Evolutionary conservation across 176 grass and related monocot genomes (phyloP), one percentile per base, ranked within the genome.

Genomic region (Eremochloa ophiuroides): DNA sequence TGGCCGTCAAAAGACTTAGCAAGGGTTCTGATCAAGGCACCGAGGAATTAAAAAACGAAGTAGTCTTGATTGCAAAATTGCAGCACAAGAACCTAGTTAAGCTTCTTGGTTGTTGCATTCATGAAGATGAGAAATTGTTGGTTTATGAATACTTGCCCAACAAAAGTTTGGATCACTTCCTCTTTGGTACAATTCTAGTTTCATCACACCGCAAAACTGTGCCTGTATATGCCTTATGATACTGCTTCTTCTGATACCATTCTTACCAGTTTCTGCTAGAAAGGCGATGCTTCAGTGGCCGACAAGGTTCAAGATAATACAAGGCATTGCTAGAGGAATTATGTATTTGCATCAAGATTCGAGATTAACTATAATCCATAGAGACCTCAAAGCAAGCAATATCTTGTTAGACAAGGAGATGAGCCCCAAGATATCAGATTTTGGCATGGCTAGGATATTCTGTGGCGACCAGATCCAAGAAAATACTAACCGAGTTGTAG

Each of bases 1-100:
- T 89, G 51, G 82, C 71, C 10, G 30, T 85, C 17, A 88, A 88
- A 73, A 59, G 55, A 5, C 55, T 59, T 12, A 55, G 51, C 51
- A 55, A 59, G 56, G 8, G 62, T 3, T 66, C 71, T 13, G 51
- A 26, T 3, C 82, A 89, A 81, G 87, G 87, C 2, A 28, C 62
- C 1, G 76, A 69, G 26, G 51, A 81, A 17, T 82, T 82, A 0
- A 33, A 18, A 71, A 82, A 73, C 10, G 80, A 82, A 73, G 37
- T 35, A n/a, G 37, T 72, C 43, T 40, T 82, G 5, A 73, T 82
- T 5, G 16, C 35, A 6, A 69, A 81, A 4, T 13, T 81, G 48
- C 79, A 81, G 11, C 79, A 81, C 16, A 81, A 12, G 4, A 82
- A 73, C 14, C 20, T 74, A 42, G 81, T 85, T 29, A 85, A 22